Base-by-base conservation (phyloP, 768 basidiomycete species). In the Phylloporus arenicola region DNA sequence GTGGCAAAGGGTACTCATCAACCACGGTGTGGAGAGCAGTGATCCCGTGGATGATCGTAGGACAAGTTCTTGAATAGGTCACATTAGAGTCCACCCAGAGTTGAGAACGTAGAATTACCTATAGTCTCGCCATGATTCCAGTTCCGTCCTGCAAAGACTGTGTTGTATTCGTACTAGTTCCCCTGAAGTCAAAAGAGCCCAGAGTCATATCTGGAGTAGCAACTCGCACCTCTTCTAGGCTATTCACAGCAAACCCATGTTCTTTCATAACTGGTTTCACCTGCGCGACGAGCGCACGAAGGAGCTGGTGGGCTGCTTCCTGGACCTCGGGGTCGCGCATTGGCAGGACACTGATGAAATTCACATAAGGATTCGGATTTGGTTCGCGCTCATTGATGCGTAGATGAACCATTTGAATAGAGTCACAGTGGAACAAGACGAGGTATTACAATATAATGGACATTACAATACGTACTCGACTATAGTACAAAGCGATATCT, bases 121-220 rank as follows among this genome's bases (percentile, higher is more conserved):
- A 92, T 70, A 10, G 81, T 83, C 67, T 92, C 89, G 3, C 90
- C 90, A 50, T 73, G 74, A 56, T 89, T 88, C 89, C 89, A 92
- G 62, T 91, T 92, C 43, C 89, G 75, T 2, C 89, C 90, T 5
- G 82, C 79, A 65, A 92, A 92, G 6, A 92, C 86, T 13, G 57
- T 59, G 61, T 92, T 92, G 60, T 80, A 77, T 61, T 89, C 84
- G 57, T 92, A 91, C 88, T 91, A 58, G 33, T 34, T 30, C 14
- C 12, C 35, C 35, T 37, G 17, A 10, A 16, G 17, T 20, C 34
- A n/a, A 19, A 20, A 44, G 22, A 24, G 14, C 3, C 37, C 39
- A 12, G 9, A 29, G 27, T 31, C 41, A 30, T 30, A 17, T 39
- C 30, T 3, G 13, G 44, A 30, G 17, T 19, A 10, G 30, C 40